Evolutionary conservation across 2,329 filamentous ascomycete genomes (phyloP), one percentile per base, ranked within the genome.

Genomic region (Chaetomium sp.): DNA sequence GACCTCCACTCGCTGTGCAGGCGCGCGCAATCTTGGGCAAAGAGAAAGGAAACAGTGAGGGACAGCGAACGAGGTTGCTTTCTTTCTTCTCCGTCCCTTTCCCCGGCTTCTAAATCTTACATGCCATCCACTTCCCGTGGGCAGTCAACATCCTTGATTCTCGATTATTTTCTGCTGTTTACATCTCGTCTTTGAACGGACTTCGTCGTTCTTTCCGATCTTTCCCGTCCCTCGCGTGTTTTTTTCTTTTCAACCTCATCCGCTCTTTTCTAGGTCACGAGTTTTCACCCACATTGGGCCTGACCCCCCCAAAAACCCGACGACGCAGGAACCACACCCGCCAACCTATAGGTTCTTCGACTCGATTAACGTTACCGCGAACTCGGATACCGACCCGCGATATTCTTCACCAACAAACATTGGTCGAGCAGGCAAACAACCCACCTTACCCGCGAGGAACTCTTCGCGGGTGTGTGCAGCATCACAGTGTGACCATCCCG

Each of bases 81-180:
- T 46, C 49, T 49, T 47, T 57, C 49, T 14, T 56, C 49, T 47
- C 41, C 51, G 46, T 46, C 53, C 41, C 42, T 43, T 58, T 62
- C 59, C 59, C 59, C 58, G 58, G 61, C 60, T 45, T 59, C 58
- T 52, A 63, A 61, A 55, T 54, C 54, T 57, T 27, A 27, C 52
- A 50, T 50, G 53, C 48, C 50, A 56, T 57, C 33, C 37, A 9
- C 19, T 12, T 12, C 32, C 19, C 53, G 47, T 49, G n/a, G 44
- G 19, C 33, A 41, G 45, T 19, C 36, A 19, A 33, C 14, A 35
- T 52, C 19, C 44, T 27, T 32, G 45, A 35, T 44, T 52, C 37
- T 54, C 49, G 49, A 42, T 49, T 41, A 46, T 42, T 44, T 34
- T n/a, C 49, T 14, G 19, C 19, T 27, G 19, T 27, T 27, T 27